These are phyloP conservation scores for Chytriomyces confervae DNA, from an alignment of 192 early-diverging fungal species.

Conservation along the genomic window DNA sequence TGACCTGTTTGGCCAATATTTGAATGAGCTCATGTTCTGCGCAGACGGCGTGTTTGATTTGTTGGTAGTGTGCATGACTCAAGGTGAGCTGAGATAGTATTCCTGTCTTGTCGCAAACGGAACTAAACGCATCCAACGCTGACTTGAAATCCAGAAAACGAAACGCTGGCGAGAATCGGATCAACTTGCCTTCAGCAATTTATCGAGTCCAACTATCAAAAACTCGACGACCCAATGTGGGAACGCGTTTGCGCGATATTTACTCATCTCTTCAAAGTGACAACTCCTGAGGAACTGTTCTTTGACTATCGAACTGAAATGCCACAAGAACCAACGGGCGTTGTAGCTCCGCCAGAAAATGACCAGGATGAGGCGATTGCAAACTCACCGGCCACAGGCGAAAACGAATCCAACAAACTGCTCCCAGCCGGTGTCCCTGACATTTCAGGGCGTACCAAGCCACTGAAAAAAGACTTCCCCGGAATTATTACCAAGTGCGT, in stretches of 20 bases:
- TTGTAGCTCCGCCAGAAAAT: conserved; percentile 29
- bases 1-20: conserved; percentile 82
- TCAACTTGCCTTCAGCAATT: conserved; percentile 90
- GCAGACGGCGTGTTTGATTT: conserved; percentile 81
- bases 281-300: conserved; percentile 78
- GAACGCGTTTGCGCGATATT: conserved; percentile 73
- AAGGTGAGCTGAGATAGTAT: conserved; percentile 56
- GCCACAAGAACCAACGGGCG: conserved; percentile 34
- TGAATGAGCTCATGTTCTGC: conserved; percentile 72
- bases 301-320: conserved; percentile 48
- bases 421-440: conserved; percentile 21
- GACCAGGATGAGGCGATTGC: conserved; percentile 8
- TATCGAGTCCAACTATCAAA: conserved; percentile 76
- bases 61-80: conserved; percentile 83
- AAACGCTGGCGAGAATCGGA: conserved; percentile 87
- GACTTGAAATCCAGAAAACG: conserved; percentile 65
- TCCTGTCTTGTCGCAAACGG: not conserved
- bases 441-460: conserved; percentile 41
- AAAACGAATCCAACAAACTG: not conserved
- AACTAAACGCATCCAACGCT: not conserved
- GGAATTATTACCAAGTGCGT: conserved; percentile 90
- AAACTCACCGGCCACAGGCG: not conserved
- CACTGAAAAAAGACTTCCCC: conserved; percentile 77
- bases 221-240: conserved; percentile 78
- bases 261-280: conserved; percentile 75